Base-by-base conservation (phyloP, 306 rosid genomes). In the Notholithocarpus densiflorus region DNA sequence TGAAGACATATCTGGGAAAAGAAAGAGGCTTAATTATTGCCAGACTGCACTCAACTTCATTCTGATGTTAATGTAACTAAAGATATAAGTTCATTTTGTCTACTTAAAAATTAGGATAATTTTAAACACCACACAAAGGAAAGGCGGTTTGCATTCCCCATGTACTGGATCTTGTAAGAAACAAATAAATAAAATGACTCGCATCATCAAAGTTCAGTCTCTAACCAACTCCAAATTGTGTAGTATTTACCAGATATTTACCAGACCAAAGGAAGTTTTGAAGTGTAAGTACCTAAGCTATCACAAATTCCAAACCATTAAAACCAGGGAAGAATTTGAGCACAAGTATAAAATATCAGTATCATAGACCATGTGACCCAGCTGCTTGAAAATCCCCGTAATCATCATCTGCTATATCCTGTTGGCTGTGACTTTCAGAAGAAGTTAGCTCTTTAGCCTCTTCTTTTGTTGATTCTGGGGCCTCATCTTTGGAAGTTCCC, bases 361-460 rank as follows among this genome's bases (percentile, higher is more conserved):
- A 17, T 65, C 77, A 68, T 37, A 68, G 40, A 32, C 31, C 77
- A 62, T n/a, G 79, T 87, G 79, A 95, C 79, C 80, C 87, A 19
- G 98, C 99, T 23, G 93, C 79, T 86, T 95, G 99, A 60, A 95
- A 95, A 78, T 95, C 98, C 13, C 99, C 99, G 57, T 93, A 95
- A 87, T 91, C 98, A 18, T 95, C 98, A 81, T 95, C 98, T 32
- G 86, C 89, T 71, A 84, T 37, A 82, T 81, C 91, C 73, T 73
- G 81, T 24, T 80, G 71, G 82, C 81, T 80, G 81, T 85, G 86
- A 59, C 68, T 79, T 85, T 86, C 90, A 27, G 89, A 72, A 66
- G 81, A 59, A 56, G 61, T 62, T 5, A 56, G 29, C 34, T 84
- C 81, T 21, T 68, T 64, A 20, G 84, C 84, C 53, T 73, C 91